Evolutionary conservation across 2,329 filamentous ascomycete genomes (phyloP).

Genomic region (Stemphylium beticola): DNA sequence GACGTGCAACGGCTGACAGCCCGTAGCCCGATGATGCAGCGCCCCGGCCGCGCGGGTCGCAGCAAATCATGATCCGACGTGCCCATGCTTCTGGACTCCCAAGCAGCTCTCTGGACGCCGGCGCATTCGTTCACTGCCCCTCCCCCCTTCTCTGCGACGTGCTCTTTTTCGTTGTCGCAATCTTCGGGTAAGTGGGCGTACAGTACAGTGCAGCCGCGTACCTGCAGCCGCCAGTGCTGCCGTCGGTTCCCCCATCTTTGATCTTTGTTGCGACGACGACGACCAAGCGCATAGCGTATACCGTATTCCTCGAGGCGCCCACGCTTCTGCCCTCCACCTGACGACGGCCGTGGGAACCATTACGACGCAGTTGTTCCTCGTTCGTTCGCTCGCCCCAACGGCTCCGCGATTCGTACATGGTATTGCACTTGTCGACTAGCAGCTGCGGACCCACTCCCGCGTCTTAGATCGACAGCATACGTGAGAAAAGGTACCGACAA

Average conservation of each 20-base stretch:
- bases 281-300: conserved; percentile 16
- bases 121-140: conserved; percentile 5
- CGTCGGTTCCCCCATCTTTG: conserved; percentile 15
- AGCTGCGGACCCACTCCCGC: conserved; percentile 10
- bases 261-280: conserved; percentile 18
- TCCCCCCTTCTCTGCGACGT: neutral
- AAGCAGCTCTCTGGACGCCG: conserved; percentile 11
- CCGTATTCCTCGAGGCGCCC: conserved; percentile 23
- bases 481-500: conserved; percentile 4
- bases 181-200: neutral
- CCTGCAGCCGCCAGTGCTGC: conserved; percentile 12
- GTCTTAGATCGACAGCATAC: conserved; percentile 6
- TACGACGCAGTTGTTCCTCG: neutral
- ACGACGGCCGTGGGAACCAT: conserved; percentile 5
- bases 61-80: conserved; percentile 10
- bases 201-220: neutral
- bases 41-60: neutral
- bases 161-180: too few relatives aligned
- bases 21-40: neutral
- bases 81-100: neutral
- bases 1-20: conserved; percentile 10
- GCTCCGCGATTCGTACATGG: conserved; percentile 2
- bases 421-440: conserved; percentile 12
- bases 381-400: conserved; percentile 6
- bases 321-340: conserved; percentile 4